Percentiles rank a stretch among this genome's conserved stretches.
These are phyloP conservation scores for Protea cynaroides DNA, from an alignment of 164 flowering plant genomes.

Conservation along the genomic window DNA sequence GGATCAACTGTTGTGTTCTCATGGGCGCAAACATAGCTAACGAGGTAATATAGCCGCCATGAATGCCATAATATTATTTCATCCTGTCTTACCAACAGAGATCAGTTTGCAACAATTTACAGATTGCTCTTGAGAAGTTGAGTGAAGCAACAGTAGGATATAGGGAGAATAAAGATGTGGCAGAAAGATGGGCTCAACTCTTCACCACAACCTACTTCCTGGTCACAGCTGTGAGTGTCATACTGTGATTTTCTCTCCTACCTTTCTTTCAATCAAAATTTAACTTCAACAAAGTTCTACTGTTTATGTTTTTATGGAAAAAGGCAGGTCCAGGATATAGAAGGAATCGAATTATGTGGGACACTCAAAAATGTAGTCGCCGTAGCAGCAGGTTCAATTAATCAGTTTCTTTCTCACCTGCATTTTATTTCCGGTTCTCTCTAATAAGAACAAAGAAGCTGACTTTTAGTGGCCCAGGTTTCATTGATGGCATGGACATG, in stretches of 20 bases:
- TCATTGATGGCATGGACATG: conserved; percentile 95
- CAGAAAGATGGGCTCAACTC: conserved; percentile 79
- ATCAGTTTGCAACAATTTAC: conserved; percentile 17
- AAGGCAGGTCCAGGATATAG: conserved; percentile 79
- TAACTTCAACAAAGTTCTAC: too few species aligned
- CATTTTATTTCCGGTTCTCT: neutral
- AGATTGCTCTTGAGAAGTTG: conserved; percentile 90
- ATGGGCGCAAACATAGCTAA: conserved; percentile 98
- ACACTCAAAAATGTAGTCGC: conserved; percentile 96
- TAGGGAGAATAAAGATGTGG: conserved; percentile 54
- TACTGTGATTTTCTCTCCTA: neutral
- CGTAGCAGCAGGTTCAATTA: conserved; percentile 71
- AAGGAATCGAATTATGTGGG: conserved; percentile 95
- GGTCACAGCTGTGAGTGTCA: conserved; percentile 71
- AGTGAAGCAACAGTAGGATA: conserved; percentile 97
- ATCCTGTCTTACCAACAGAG: neutral
- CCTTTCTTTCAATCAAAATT: neutral
- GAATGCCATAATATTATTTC: neutral
- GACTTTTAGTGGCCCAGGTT: conserved; percentile 38
- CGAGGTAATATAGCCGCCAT: conserved; percentile 41
- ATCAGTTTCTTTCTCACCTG: neutral
- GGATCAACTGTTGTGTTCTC: conserved; percentile 81
- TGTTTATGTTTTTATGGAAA: neutral
- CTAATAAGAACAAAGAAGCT: neutral
- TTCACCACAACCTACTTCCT: conserved; percentile 76